Base-by-base conservation (phyloP, 148 eudicot genomes). In the Rhododendron ferrugineum region DNA sequence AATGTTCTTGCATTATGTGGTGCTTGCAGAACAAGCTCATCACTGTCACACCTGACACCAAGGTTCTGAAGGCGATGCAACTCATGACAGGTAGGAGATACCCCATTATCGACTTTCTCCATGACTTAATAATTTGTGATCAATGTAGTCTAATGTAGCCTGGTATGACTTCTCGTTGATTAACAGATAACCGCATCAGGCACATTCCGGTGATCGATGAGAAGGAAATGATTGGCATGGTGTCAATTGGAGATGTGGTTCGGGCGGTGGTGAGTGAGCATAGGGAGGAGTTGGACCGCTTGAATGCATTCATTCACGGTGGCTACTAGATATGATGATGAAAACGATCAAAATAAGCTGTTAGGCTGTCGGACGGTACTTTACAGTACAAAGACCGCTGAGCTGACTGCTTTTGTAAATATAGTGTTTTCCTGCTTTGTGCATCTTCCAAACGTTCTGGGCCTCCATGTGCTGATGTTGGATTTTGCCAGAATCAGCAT, bases 201-300 rank as follows among this genome's bases (percentile, higher is more conserved):
- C 99, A 97, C 95, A 97, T 97, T 50, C 99, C 99, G 1, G 98
- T 97, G 88, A 87, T 97, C 16, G 81, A 89, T 54, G 94, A 85
- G 52, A 86, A 84, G 54, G 95, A 90, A 50, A 97, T 97, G 99
- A 86, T 88, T 34, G 99, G 98, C 20, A 97, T 97, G 99, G 98
- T 97, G 89, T 97, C 99, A n/a, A 97, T 97, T 82, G 99, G 99
- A 88, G 99, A 97, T 26, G 99, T 97, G 85, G 99, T 97, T 83
- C 95, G 99, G 87, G 99, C 99, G n/a, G 98, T 97, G 79, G 98
- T 97, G 78, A 90, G 87, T 58, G 98, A 97, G 90, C 98, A 97
- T 62, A 92, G 99, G 30, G 98, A 95, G 60, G 99, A 97, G 90
- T 88, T 97, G 77, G 87, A 94, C 91, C 99, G 99, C 86, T 86